A percentile compares a stretch with the other conserved stretches of the same genome.
Conservation (phyloP, 768 basidiomycete genomes). For the Boletus eberwhitei region DNA sequence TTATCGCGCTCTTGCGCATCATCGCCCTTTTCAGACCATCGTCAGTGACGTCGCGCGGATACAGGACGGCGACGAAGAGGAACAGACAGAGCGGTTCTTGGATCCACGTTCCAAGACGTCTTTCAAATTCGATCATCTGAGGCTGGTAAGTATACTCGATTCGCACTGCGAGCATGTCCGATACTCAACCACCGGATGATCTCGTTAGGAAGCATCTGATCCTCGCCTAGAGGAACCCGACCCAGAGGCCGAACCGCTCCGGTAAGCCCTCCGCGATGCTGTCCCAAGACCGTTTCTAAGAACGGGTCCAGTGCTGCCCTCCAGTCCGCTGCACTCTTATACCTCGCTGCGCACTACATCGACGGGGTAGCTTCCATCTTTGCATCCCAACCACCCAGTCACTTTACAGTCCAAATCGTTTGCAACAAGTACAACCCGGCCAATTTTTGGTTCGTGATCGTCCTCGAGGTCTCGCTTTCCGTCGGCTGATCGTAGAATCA, state of each 20-base stretch:
- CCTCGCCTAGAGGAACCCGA: conserved; percentile 60
- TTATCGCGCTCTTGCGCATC: neutral
- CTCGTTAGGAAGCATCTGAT: conserved; percentile 70
- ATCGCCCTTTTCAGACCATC: conserved; percentile 56
- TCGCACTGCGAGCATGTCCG: neutral
- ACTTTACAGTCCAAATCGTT: conserved; percentile 78
- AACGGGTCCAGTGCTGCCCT: conserved; percentile 54
- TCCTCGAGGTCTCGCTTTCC: neutral
- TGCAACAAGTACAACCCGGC: conserved; percentile 93
- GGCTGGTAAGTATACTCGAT: conserved; percentile 52
- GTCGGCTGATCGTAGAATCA: conserved; percentile 27
- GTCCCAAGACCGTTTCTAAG: neutral
- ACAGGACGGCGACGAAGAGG: conserved; percentile 37
- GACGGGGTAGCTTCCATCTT: conserved; percentile 78
- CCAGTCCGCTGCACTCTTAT: conserved; percentile 61
- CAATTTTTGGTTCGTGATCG: conserved; percentile 76
- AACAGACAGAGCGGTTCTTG: conserved; percentile 65
- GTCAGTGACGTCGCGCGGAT: conserved; percentile 70
- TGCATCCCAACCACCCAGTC: conserved; percentile 43
- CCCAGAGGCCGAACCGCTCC: conserved; percentile 66
- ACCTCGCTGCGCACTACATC: conserved; percentile 78
- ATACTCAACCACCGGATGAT: neutral
- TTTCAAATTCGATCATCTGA: conserved; percentile 84
- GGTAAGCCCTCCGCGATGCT: conserved; percentile 44
- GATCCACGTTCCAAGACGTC: conserved; percentile 78